Evolutionary conservation across 2,329 filamentous ascomycete genomes (phyloP), one percentile per base, ranked within the genome.

Genomic region (Passalora sequoiae): DNA sequence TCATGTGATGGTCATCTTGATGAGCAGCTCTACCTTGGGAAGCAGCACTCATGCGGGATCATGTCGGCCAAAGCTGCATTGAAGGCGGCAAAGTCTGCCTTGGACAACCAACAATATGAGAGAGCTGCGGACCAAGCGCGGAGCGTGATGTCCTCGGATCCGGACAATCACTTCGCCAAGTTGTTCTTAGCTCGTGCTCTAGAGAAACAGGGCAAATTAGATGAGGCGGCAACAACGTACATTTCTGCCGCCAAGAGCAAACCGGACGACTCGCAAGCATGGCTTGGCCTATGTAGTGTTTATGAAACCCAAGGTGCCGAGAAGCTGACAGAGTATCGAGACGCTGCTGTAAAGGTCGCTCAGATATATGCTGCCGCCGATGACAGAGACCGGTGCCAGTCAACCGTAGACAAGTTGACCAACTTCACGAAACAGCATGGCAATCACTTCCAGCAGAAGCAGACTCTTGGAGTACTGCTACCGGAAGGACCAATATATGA

Each of bases 151-250:
- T 73, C 81, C 40, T 77, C 77, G 51, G 89, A 96, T 49, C 69
- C 82, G 2, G 77, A 82, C 50, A 94, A 84, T 64, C 92, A 94
- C 66, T 87, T 91, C 65, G 89, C 81, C 77, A 87, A 70, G 53
- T 76, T 97, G n/a, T 94, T 96, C 61, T 72, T 94, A 13, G 92
- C 87, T 2, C 87, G 94, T 63, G 85, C 86, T 2, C 72, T 84
- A 33, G 88, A 94, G 64, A 92, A 89, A 63, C 77, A 84, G 49
- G 78, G 80, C 47, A 77, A 81, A 48, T 68, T 76, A 6, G 80
- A 84, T 5, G 83, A 87, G 29, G 82, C 92, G 0, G 89, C 92
- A 56, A 77, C 75, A 24, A 79, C 82, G 1, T 97, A 97, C 65
- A 72, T 76, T 29, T 73, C 77, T 22, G 92, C 91, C 1, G 78